These are phyloP conservation scores for Skeletonema grethae DNA, from an alignment of 108 stramenopile genomes.

Conservation along the genomic window DNA sequence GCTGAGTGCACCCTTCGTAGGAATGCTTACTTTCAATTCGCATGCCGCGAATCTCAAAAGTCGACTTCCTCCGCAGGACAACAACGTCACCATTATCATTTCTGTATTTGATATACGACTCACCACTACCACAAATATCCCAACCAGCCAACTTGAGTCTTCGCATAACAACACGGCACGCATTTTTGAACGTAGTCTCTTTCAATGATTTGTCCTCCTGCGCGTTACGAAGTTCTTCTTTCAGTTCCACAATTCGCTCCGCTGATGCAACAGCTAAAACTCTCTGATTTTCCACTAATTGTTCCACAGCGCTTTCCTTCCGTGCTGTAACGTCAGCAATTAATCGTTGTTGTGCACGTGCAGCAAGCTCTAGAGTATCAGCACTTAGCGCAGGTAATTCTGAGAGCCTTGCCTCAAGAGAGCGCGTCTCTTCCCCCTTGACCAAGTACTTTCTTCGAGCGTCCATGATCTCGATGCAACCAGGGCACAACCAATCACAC, in stretches of 20 bases:
- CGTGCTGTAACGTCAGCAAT: conserved; percentile 11
- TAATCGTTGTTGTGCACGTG: conserved; percentile 10
- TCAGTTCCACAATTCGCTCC: not conserved
- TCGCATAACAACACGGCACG: not conserved
- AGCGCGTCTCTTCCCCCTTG: not conserved
- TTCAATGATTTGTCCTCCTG: not conserved
- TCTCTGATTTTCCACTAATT: conserved; percentile 6
- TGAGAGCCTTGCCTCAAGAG: conserved; percentile 10
- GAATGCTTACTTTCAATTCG: not conserved
- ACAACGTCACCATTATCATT: not conserved
- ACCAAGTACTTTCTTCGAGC: conserved; percentile 8
- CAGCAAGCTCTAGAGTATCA: not conserved
- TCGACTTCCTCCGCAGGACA: not conserved
- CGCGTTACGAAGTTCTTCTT: not conserved
- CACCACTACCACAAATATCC: not conserved
- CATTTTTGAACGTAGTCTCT: not conserved
- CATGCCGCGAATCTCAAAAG: not conserved
- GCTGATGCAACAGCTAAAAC: not conserved
- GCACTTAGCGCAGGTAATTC: not conserved
- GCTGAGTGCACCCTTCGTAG: not conserved
- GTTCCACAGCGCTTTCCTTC: not conserved
- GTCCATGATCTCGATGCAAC: conserved; percentile 24
- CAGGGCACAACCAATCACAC: conserved; percentile 31
- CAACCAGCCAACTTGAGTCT: not conserved
- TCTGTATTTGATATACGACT: not conserved